Percentiles rank a stretch among this genome's conserved stretches.
Evolutionary conservation across 1,284 basidiomycete species (phyloP).

Genomic region (Neonothopanus nambi): DNA sequence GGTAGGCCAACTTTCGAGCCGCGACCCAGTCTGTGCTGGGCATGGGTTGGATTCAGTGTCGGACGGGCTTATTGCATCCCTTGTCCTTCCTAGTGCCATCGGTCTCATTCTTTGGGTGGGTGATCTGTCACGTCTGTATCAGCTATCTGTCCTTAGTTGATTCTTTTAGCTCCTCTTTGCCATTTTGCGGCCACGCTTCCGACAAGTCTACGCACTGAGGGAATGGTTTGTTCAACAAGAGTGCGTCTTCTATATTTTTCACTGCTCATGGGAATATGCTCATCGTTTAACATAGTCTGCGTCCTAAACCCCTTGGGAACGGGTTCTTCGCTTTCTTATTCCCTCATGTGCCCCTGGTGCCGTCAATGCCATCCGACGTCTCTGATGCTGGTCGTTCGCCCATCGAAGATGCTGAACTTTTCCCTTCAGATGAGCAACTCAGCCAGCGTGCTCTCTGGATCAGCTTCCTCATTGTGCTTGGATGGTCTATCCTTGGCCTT

Average conservation of each 20-base stretch:
- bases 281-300: slow-evolving; percentile 42
- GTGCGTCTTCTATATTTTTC: slow-evolving; percentile 41
- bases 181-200: slow-evolving; percentile 61
- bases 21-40: slow-evolving; percentile 55
- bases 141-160: slow-evolving; percentile 9
- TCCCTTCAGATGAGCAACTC: slow-evolving; percentile 74
- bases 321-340: slow-evolving; percentile 67
- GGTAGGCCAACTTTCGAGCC: slow-evolving; percentile 22
- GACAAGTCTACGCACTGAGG: slow-evolving; percentile 67
- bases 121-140: slow-evolving; percentile 6
- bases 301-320: slow-evolving; percentile 60
- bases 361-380: slow-evolving; percentile 54
- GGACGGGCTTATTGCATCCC: slow-evolving; percentile 59
- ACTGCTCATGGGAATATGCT: too few relatives aligned
- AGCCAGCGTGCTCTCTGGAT: slow-evolving; percentile 67
- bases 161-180: slow-evolving; percentile 65
- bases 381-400: slow-evolving; percentile 53
- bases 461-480: slow-evolving; percentile 59
- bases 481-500: slow-evolving; percentile 68
- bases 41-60: slow-evolving; percentile 62
- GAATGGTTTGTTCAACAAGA: slow-evolving; percentile 75
- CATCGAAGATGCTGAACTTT: slow-evolving; percentile 50
- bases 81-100: slow-evolving; percentile 55
- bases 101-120: slow-evolving; percentile 70
- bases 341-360: slow-evolving; percentile 67